These are phyloP conservation scores for Aspergillus avenaceus DNA, from an alignment of 495 filamentous ascomycete species.

Conservation along the genomic window DNA sequence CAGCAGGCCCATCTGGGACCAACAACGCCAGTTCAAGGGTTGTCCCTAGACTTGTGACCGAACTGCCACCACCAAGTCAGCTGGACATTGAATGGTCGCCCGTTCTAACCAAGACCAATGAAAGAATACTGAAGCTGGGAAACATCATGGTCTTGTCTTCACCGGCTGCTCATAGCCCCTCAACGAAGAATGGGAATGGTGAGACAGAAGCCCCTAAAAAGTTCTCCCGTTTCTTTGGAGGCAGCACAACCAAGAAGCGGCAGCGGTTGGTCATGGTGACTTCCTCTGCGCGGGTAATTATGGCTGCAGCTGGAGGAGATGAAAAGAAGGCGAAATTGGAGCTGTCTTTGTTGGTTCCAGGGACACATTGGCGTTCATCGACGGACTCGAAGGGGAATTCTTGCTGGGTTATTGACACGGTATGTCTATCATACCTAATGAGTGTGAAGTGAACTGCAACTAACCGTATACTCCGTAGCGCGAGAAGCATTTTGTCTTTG, in stretches of 20 bases:
- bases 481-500: slow-evolving; percentile 89
- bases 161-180: slow-evolving; percentile 64
- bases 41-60: slow-evolving; percentile 84
- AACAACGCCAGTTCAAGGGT: slow-evolving; percentile 43
- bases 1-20: slow-evolving; percentile 41
- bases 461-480: slow-evolving; percentile 48
- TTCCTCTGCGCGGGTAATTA: slow-evolving; percentile 78
- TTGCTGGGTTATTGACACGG: slow-evolving; percentile 91
- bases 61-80: slow-evolving; percentile 92
- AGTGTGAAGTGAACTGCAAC: slow-evolving; percentile 2
- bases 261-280: slow-evolving; percentile 95
- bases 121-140: slow-evolving; percentile 91
- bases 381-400: slow-evolving; percentile 78
- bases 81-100: slow-evolving; percentile 99
- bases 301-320: slow-evolving; percentile 89
- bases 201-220: slow-evolving; percentile 69
- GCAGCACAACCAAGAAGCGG: slow-evolving; percentile 83
- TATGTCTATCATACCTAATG: slow-evolving; percentile 45
- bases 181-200: slow-evolving; percentile 57
- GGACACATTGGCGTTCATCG: slow-evolving; percentile 71
- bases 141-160: slow-evolving; percentile 79
- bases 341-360: slow-evolving; percentile 69
- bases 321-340: slow-evolving; percentile 95
- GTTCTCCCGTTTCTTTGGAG: slow-evolving; percentile 87
- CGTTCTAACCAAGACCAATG: slow-evolving; percentile 83